phyloP scores from a whole-genome alignment of 192 early-diverging fungal genomes.

The Kickxella alabastrina region DNA sequence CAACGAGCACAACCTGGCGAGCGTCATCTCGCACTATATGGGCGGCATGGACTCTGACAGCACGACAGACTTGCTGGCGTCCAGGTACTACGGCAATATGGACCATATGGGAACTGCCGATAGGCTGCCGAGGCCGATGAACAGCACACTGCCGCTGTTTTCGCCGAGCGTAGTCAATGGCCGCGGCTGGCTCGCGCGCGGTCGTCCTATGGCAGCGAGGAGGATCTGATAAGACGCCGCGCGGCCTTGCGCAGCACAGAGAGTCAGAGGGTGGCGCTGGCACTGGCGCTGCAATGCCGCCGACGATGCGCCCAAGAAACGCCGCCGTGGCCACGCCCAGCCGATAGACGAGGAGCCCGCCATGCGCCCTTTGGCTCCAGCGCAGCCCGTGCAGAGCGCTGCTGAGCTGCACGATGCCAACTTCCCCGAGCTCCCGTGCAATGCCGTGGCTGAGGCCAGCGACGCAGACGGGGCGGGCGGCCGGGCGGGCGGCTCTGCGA shows the following conservation, averaged over 20 bases:
- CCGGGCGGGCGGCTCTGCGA: no score
- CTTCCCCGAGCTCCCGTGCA: no score
- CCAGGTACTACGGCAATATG: conserved; percentile 48
- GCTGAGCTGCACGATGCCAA: no score
- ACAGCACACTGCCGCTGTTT: conserved; percentile 49
- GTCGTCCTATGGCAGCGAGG: conserved; percentile 27
- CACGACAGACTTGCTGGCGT: conserved; percentile 24
- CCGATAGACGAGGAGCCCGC: no score
- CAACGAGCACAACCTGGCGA: conserved; percentile 11
- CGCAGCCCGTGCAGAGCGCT: no score
- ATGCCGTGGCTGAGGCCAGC: no score
- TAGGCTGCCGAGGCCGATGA: conserved; percentile 39
- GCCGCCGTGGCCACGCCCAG: no score
- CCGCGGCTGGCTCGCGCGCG: conserved; percentile 4
- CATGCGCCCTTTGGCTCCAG: no score
- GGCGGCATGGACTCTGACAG: conserved; percentile 27
- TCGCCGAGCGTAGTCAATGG: conserved; percentile 42
- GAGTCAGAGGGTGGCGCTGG: neutral
- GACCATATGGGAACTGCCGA: conserved; percentile 14
- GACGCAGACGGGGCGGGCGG: no score
- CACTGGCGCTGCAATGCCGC: no score
- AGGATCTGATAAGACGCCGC: neutral
- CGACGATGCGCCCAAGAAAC: no score
- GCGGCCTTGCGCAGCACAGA: neutral
- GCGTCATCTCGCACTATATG: conserved; percentile 42